Percentiles rank a stretch among this genome's conserved stretches.
phyloP scores from a whole-genome alignment of 140 eudicot genomes.

The Flaveria floridana region DNA sequence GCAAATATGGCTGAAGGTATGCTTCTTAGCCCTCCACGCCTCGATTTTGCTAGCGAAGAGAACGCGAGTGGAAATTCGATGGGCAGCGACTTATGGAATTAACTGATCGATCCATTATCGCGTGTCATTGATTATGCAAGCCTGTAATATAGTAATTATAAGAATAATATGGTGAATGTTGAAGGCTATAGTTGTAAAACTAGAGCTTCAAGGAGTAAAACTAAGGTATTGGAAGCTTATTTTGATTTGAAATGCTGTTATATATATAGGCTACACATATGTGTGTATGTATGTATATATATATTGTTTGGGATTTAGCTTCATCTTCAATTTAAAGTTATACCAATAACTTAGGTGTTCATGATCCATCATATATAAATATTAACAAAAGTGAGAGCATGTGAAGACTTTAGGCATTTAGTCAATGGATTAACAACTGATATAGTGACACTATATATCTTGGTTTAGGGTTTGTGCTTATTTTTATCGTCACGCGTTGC shows the following conservation, averaged over 20 bases:
- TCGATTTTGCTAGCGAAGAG: constrained; percentile 30
- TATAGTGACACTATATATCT: constrained; percentile 3
- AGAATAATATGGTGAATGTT: constrained; percentile 38
- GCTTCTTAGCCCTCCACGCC: constrained; percentile 73
- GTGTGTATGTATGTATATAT: neutral
- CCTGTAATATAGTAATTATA: constrained; percentile 17
- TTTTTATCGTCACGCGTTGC: constrained; percentile 10
- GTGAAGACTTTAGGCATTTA: constrained; percentile 21
- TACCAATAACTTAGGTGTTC: constrained; percentile 36
- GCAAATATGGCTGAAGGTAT: constrained; percentile 77
- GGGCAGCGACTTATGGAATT: constrained; percentile 46
- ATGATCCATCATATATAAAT: constrained; percentile 31
- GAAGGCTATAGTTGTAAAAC: constrained; percentile 33
- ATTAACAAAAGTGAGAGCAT: constrained; percentile 20
- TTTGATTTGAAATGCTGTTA: constrained; percentile 21
- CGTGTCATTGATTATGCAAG: neutral
- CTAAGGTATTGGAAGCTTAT: constrained; percentile 25
- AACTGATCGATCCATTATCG: neutral
- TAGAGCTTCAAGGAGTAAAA: constrained; percentile 35
- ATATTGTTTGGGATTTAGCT: constrained; percentile 21
- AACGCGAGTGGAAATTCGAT: constrained; percentile 21
- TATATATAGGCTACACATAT: constrained; percentile 1
- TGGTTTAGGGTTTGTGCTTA: constrained; percentile 23
- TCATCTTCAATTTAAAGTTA: constrained; percentile 38
- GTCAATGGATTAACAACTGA: constrained; percentile 22